Base-by-base conservation (phyloP, 1,139 yeast genomes). In the Geotrichum macrosporum region DNA sequence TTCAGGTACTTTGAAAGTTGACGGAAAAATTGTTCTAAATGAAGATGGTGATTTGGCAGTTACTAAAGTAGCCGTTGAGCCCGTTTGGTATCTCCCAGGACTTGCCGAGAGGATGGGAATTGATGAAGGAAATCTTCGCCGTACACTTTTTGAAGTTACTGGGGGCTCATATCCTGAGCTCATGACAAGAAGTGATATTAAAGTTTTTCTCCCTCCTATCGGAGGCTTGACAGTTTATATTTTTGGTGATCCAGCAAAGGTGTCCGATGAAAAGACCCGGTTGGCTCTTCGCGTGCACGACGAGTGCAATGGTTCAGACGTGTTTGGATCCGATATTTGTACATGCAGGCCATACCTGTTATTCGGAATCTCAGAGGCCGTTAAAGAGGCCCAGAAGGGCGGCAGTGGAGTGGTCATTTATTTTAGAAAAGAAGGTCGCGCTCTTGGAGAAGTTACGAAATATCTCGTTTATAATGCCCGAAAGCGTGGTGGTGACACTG, bases 101-200 rank as follows among this genome's bases (percentile, higher is more conserved):
- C 79, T 78, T 48, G 83, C 83, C 24, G 69, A 75, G 59, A 73
- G 81, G 54, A 74, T 78, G 58, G 75, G 75, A 26, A 73, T 78
- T 51, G 67, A 74, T 32, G 83, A 78, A 57, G 63, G 62, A n/a
- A 74, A 74, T 38, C 67, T 78, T 44, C 70, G 84, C 57, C 71
- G 76, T 44, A 76, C 80, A 3, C 64, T 78, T 53, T 77, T 78
- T 58, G 78, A 77, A 57, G 81, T 77, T 57, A 78, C 82, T 42
- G 80, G 80, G 55, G 82, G 82, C 40, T 76, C 78, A 72, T 78
- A 78, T 58, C 82, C 83, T 3, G 83, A 78, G 61, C 67, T 78
- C 53, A 70, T 78, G 48, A 78, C 83, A 5, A 74, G 84, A 58
- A 78, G 80, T 5, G 83, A 78, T 58, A 72, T 78, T 53, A 77